Conservation (phyloP, 805 yeast genomes). For the Vanderwaltozyma tropicalis region DNA sequence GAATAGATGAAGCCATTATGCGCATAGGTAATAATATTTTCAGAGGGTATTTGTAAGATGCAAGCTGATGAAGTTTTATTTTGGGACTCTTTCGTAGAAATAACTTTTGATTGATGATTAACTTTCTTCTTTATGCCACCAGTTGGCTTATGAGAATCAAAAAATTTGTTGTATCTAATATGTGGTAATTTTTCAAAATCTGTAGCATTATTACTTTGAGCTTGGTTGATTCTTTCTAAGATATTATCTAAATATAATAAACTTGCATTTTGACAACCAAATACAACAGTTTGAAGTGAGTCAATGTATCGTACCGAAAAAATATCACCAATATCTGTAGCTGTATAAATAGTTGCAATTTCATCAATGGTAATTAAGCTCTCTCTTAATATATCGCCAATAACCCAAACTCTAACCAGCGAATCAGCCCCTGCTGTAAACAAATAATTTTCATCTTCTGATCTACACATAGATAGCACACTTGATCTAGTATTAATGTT, state of each 20-base stretch:
- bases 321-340: slow-evolving; percentile 87
- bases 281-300: slow-evolving; percentile 47
- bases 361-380: slow-evolving; percentile 26
- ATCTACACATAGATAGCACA: slow-evolving; percentile 58
- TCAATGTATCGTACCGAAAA: slow-evolving; percentile 71
- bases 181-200: slow-evolving; percentile 42
- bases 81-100: background rate
- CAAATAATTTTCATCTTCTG: slow-evolving; percentile 43
- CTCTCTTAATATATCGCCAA: slow-evolving; percentile 26
- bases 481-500: slow-evolving; percentile 26
- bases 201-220: slow-evolving; percentile 8
- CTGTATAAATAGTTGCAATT: slow-evolving; percentile 68
- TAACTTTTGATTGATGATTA: background rate
- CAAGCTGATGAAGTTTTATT: slow-evolving; percentile 11
- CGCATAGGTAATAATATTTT: slow-evolving; percentile 66
- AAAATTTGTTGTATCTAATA: slow-evolving; percentile 68
- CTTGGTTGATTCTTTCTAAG: slow-evolving; percentile 13
- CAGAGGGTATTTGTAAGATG: slow-evolving; percentile 56
- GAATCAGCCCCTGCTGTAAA: slow-evolving; percentile 90
- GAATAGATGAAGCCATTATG: slow-evolving; percentile 86
- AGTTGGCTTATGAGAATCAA: slow-evolving; percentile 84
- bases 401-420: slow-evolving; percentile 74
- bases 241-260: slow-evolving; percentile 55
- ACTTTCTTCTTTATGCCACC: slow-evolving; percentile 31
- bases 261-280: slow-evolving; percentile 91